Percentiles rank a stretch among this genome's conserved stretches.
Evolutionary conservation across 352 stramenopile genomes (phyloP).

Genomic region (Pythium periplocum): DNA sequence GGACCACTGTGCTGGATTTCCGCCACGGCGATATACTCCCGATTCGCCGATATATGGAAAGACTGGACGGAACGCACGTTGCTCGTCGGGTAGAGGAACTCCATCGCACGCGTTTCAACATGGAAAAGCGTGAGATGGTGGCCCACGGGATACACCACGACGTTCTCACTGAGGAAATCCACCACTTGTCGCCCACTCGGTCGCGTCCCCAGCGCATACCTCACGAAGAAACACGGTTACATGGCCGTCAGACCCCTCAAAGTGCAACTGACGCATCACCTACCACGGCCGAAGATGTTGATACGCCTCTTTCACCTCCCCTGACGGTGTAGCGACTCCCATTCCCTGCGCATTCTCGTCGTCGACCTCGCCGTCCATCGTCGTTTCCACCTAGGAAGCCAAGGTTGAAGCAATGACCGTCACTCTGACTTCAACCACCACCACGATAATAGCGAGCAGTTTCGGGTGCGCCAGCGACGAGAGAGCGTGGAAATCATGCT

Average conservation of each 20-base stretch:
- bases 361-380: background rate
- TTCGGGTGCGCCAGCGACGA: background rate
- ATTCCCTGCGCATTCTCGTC: too few relatives aligned
- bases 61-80: constrained; percentile 48
- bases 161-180: constrained; percentile 50
- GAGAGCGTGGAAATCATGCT: constrained; percentile 32
- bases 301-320: background rate
- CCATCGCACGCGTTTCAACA: constrained; percentile 50
- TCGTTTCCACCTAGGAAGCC: background rate
- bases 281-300: background rate
- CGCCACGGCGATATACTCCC: constrained; percentile 58
- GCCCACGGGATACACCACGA: constrained; percentile 58
- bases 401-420: background rate
- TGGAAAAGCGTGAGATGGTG: constrained; percentile 66
- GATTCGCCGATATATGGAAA: constrained; percentile 64
- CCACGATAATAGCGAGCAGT: too few relatives aligned
- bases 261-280: background rate
- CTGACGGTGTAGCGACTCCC: too few relatives aligned
- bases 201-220: constrained; percentile 32
- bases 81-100: constrained; percentile 64
- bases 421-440: constrained; percentile 6
- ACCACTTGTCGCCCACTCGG: constrained; percentile 26
- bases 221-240: constrained; percentile 8
- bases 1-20: constrained; percentile 36
- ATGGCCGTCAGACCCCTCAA: too few relatives aligned